These are phyloP conservation scores for Boletus insuetus DNA, from an alignment of 768 basidiomycete species.

Conservation along the genomic window DNA sequence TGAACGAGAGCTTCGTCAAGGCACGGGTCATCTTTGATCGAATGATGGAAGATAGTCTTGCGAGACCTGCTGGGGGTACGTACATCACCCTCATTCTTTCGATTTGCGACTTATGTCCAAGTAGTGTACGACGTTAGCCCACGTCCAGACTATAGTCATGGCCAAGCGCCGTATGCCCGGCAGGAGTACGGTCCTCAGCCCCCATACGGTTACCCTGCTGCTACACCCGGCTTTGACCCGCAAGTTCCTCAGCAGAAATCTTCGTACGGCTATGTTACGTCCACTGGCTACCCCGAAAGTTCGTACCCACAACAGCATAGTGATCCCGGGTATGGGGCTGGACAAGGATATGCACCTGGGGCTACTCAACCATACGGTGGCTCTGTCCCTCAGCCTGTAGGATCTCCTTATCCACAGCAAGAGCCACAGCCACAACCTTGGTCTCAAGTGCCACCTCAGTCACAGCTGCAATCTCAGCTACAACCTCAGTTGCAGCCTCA, in stretches of 20 bases:
- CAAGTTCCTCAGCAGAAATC: slow-evolving; percentile 34
- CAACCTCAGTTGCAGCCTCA: slow-evolving; percentile 32
- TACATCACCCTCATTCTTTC: not conserved
- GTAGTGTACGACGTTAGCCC: slow-evolving; percentile 52
- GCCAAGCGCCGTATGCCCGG: slow-evolving; percentile 26
- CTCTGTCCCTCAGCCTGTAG: slow-evolving; percentile 26
- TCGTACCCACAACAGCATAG: slow-evolving; percentile 27
- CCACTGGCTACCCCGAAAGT: slow-evolving; percentile 25
- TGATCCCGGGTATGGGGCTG: slow-evolving; percentile 22
- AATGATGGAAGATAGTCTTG: slow-evolving; percentile 90
- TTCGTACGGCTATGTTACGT: slow-evolving; percentile 23
- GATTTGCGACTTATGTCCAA: slow-evolving; percentile 6
- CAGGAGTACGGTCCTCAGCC: slow-evolving; percentile 37
- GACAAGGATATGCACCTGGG: slow-evolving; percentile 21
- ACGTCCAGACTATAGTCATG: slow-evolving; percentile 28
- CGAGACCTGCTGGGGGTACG: slow-evolving; percentile 65
- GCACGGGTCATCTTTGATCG: slow-evolving; percentile 88
- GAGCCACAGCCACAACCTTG: slow-evolving; percentile 29
- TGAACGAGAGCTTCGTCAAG: slow-evolving; percentile 92
- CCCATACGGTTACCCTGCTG: slow-evolving; percentile 45
- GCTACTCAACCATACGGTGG: slow-evolving; percentile 22
- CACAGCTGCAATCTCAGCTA: slow-evolving; percentile 34
- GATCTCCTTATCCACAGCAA: slow-evolving; percentile 28
- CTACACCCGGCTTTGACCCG: slow-evolving; percentile 41
- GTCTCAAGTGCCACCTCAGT: slow-evolving; percentile 29